These are phyloP conservation scores for Penicillium waksmanii DNA, from an alignment of 495 filamentous ascomycete species.

Conservation along the genomic window DNA sequence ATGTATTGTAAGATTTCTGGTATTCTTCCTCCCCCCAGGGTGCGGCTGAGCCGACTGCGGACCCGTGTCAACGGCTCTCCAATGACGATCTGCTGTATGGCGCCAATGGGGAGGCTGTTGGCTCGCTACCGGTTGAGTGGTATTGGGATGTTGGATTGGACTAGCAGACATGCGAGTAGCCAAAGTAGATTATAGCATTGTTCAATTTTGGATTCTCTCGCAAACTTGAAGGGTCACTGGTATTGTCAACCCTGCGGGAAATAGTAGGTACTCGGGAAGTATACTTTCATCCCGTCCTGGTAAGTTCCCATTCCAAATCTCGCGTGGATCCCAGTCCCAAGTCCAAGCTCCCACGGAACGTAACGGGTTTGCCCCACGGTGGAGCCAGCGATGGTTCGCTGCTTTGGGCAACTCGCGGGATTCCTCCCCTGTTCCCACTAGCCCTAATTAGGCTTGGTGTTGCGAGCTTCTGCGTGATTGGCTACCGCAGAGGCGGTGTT, in stretches of 20 bases:
- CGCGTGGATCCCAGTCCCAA: conserved; percentile 8
- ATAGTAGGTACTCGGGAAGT: too few relatives aligned
- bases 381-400: not conserved
- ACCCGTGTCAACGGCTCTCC: conserved; percentile 15
- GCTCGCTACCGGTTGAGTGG: conserved; percentile 19
- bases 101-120: conserved; percentile 4
- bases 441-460: not conserved
- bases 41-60: conserved; percentile 34
- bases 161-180: too few relatives aligned
- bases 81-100: conserved; percentile 3
- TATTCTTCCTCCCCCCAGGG: not conserved
- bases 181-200: not conserved
- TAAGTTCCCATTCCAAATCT: conserved; percentile 15
- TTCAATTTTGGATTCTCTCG: not conserved
- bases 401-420: conserved; percentile 24
- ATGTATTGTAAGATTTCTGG: not conserved
- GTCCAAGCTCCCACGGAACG: conserved; percentile 30
- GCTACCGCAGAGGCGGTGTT: conserved; percentile 3
- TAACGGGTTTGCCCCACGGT: conserved; percentile 30
- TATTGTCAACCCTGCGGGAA: too few relatives aligned
- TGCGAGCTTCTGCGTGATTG: conserved; percentile 11
- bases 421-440: conserved; percentile 14
- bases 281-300: too few relatives aligned
- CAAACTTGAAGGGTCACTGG: too few relatives aligned
- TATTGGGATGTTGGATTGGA: not conserved